phyloP scores from a whole-genome alignment of 495 filamentous ascomycete species.

The Penicillium egyptiacum region DNA sequence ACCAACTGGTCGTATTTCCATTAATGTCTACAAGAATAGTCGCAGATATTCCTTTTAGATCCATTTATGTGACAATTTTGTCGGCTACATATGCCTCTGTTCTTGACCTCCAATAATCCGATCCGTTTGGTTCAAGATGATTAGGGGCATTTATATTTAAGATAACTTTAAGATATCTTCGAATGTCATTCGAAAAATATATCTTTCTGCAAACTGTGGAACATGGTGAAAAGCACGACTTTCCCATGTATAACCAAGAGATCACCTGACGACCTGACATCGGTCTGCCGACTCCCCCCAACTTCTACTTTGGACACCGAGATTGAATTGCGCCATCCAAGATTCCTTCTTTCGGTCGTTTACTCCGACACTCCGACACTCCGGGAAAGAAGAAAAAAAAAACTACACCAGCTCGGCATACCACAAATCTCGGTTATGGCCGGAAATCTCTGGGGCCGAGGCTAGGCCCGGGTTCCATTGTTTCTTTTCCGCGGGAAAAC shows the following conservation, averaged over 20 bases:
- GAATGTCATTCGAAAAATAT: background rate
- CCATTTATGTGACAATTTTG: background rate
- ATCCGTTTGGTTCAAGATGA: background rate
- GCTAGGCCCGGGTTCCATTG: slow-evolving; percentile 12
- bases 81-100: no score
- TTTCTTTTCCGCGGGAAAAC: slow-evolving; percentile 26
- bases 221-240: background rate
- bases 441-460: slow-evolving; percentile 31
- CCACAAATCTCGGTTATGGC: slow-evolving; percentile 23
- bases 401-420: slow-evolving; percentile 11
- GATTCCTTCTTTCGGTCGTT: background rate
- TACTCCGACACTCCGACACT: slow-evolving; percentile 6
- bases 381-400: background rate
- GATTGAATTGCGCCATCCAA: slow-evolving; percentile 1
- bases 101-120: background rate
- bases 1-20: background rate
- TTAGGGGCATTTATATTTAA: background rate
- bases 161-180: background rate
- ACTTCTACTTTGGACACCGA: slow-evolving; percentile 6
- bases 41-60: no score
- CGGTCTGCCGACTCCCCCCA: background rate
- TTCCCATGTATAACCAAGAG: background rate
- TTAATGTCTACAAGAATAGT: background rate
- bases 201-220: background rate
- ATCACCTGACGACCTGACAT: background rate